Evolutionary conservation across 2,329 filamentous ascomycete genomes (phyloP).

Genomic region (Sporothrix pseudoabietina): DNA sequence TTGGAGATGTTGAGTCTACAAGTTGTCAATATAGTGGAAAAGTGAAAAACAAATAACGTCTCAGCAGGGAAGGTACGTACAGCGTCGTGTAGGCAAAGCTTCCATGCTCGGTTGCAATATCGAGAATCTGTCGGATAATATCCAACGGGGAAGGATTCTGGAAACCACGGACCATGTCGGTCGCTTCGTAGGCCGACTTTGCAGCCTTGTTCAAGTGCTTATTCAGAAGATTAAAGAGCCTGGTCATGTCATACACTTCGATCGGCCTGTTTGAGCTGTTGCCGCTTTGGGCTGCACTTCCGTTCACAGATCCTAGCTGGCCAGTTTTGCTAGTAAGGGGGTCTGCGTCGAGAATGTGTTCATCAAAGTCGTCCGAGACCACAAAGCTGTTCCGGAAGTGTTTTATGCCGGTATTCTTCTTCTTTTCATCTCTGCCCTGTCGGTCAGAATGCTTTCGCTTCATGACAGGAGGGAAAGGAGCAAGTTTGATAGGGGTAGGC

Average conservation of each 20-base stretch:
- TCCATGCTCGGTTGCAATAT: conserved; percentile 14
- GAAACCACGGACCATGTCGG: neutral
- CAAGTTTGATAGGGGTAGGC: neutral
- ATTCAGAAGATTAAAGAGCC: conserved; percentile 16
- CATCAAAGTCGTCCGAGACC: conserved; percentile 48
- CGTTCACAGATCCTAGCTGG: neutral
- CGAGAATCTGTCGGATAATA: conserved; percentile 25
- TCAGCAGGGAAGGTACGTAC: conserved; percentile 21
- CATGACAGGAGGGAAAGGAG: neutral
- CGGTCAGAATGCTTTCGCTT: neutral
- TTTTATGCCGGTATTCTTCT: conserved; percentile 32
- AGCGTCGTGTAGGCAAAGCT: conserved; percentile 32
- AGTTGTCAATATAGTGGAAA: neutral
- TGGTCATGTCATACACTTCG: conserved; percentile 26
- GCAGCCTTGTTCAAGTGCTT: conserved; percentile 11
- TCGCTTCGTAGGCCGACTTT: neutral
- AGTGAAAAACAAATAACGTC: too few species aligned
- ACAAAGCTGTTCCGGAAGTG: conserved; percentile 39
- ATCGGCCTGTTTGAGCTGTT: neutral
- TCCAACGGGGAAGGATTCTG: conserved; percentile 25
- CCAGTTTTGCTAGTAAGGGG: neutral
- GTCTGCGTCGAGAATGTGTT: conserved; percentile 32
- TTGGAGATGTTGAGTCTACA: conserved; percentile 31
- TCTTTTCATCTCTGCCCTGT: neutral
- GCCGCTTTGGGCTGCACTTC: neutral